Evolutionary conservation across 805 yeast species (phyloP), one percentile per base, ranked within the genome.

Genomic region (Komagataella pastoris): DNA sequence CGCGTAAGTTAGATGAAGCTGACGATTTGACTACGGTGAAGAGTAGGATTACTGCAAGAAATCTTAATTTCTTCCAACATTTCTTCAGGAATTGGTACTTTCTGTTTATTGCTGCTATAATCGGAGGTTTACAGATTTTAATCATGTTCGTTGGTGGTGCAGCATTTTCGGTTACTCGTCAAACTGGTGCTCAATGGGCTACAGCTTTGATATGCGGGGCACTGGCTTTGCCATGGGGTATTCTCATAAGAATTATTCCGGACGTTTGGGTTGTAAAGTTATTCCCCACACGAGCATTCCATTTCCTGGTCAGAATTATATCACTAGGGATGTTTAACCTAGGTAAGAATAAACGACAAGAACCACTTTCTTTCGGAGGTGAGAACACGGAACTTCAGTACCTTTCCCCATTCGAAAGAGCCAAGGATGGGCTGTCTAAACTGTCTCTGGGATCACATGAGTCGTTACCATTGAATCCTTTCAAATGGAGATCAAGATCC

Each of bases 141-240:
- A 91, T 93, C 59, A 93, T 93, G 98, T 86, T 82, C 67, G 91
- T 88, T 56, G 99, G 99, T 51, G 99, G 99, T 52, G 86, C 91
- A 46, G 97, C 99, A 0, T 93, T 93, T 68, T 80, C 90, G 6
- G 75, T 90, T 56, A 79, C 79, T 2, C 75, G 83, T 55, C 95
- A 86, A 67, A 84, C 95, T 0, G 85, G 85, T 6, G 80, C 80
- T 1, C 81, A 83, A 85, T 95, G 99, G 99, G 93, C 78, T 1
- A 81, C 88, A 2, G 93, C 98, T 0, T 67, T 91, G 4, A 61
- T 85, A 24, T 80, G 95, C 68, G 98, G 98, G 30, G 63, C 85
- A 55, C 49, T 85, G 17, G 83, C 96, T 14, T 68, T 93, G 46
- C 97, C 98, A 0, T 75, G 80, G 47, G 98, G 97, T 52, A 63